Evolutionary conservation across 495 filamentous ascomycete species (phyloP).

Genomic region (Hypomontagnella monticulosa): DNA sequence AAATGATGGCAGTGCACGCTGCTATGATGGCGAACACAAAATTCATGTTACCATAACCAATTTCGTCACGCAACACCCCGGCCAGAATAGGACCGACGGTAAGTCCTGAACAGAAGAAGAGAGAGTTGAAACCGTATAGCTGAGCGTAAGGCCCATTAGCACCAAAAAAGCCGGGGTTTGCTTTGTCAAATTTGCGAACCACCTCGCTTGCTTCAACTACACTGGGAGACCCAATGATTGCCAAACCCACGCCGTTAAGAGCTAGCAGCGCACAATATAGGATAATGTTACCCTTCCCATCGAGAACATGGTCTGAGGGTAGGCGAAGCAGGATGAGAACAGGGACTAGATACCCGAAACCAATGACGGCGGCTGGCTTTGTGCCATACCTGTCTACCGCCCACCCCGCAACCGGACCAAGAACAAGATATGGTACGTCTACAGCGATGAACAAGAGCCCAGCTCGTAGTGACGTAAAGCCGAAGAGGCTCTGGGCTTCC

Average conservation of each 20-base stretch:
- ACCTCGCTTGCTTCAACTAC: conserved; percentile 45
- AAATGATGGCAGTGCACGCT: conserved; percentile 55
- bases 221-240: conserved; percentile 56
- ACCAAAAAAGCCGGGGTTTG: conserved; percentile 51
- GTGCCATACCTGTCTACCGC: conserved; percentile 63
- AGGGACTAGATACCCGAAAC: conserved; percentile 59
- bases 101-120: conserved; percentile 62
- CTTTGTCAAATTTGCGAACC: conserved; percentile 46
- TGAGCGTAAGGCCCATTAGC: conserved; percentile 65
- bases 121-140: conserved; percentile 64
- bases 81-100: conserved; percentile 61
- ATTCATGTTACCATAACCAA: conserved; percentile 70
- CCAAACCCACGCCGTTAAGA: conserved; percentile 60
- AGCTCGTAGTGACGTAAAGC: conserved; percentile 65
- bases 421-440: conserved; percentile 58
- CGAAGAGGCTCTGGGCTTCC: conserved; percentile 59
- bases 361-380: conserved; percentile 57
- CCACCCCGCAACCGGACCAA: conserved; percentile 63
- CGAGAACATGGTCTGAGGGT: conserved; percentile 46
- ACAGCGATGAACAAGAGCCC: conserved; percentile 69
- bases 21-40: conserved; percentile 58
- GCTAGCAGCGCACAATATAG: conserved; percentile 58
- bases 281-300: conserved; percentile 49
- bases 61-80: conserved; percentile 56
- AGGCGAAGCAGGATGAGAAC: conserved; percentile 63